phyloP scores from a whole-genome alignment of 2,329 filamentous ascomycete genomes.

The Xylariomycetidae sp. region DNA sequence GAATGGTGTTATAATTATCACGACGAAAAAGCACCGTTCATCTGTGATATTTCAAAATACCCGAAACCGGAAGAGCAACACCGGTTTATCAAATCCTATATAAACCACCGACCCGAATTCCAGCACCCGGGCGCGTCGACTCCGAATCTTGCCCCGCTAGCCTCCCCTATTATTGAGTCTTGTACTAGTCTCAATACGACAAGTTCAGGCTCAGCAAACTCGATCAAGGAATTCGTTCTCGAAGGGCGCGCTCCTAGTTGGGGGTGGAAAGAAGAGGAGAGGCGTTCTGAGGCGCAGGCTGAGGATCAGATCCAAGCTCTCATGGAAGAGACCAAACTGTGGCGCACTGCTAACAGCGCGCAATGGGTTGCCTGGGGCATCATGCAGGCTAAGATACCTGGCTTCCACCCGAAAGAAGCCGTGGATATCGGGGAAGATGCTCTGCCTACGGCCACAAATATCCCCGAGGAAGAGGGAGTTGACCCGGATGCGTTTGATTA shows the following conservation, averaged over 20 bases:
- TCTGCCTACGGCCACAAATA: conserved; percentile 4
- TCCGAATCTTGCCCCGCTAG: conserved; percentile 41
- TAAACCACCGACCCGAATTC: conserved; percentile 72
- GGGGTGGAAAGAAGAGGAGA: conserved; percentile 57
- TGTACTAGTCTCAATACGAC: conserved; percentile 23
- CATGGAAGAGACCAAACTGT: conserved; percentile 73
- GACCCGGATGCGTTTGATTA: conserved; percentile 79
- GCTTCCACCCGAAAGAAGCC: conserved; percentile 50
- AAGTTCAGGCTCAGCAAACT: conserved; percentile 39
- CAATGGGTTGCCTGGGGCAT: conserved; percentile 97
- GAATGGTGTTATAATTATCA: conserved; percentile 99
- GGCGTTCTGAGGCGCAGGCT: conserved; percentile 54
- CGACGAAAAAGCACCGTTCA: conserved; percentile 58
- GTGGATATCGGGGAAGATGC: conserved; percentile 20
- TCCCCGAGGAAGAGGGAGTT: conserved; percentile 37
- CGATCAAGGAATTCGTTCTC: conserved; percentile 71
- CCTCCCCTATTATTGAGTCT: too few species aligned
- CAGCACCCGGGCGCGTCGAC: conserved; percentile 46
- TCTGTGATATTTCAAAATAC: conserved; percentile 66
- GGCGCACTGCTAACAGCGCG: conserved; percentile 83
- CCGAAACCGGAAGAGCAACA: conserved; percentile 76
- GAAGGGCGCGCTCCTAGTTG: conserved; percentile 62
- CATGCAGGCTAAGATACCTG: conserved; percentile 84
- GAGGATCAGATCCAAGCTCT: conserved; percentile 68
- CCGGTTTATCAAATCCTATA: conserved; percentile 81